Conservation (phyloP, 1,284 basidiomycete genomes). For the Malassezia globosa region DNA sequence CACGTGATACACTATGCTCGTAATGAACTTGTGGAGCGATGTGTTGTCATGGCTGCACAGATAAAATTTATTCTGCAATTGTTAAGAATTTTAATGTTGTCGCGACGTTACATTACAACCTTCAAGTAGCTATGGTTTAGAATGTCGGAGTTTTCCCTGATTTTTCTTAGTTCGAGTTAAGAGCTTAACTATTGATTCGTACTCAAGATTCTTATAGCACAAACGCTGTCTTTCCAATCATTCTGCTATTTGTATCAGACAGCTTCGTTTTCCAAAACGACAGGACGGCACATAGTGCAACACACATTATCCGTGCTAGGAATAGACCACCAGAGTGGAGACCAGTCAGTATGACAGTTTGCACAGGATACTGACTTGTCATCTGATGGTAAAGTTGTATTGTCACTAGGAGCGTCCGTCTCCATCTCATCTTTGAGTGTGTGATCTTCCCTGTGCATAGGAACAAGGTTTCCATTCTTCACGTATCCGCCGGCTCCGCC, state of each 20-base stretch:
- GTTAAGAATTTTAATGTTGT: too few relatives aligned
- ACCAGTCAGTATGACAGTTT: slow-evolving; percentile 9
- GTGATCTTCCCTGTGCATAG: slow-evolving; percentile 3
- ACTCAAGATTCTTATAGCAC: too few relatives aligned
- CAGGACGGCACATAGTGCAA: slow-evolving; percentile 8
- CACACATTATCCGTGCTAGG: neutral
- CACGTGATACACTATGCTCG: slow-evolving; percentile 9
- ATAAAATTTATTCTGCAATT: too few relatives aligned
- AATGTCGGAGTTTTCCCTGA: too few relatives aligned
- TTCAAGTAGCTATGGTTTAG: too few relatives aligned
- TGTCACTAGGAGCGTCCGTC: neutral
- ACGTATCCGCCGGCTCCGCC: slow-evolving; percentile 7
- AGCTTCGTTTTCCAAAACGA: neutral
- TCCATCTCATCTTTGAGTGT: neutral
- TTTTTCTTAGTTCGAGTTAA: too few relatives aligned
- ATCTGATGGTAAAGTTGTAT: neutral
- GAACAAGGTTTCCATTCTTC: neutral
- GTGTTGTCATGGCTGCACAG: too few relatives aligned
- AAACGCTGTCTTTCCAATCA: too few relatives aligned
- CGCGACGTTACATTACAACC: too few relatives aligned
- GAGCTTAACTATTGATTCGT: too few relatives aligned
- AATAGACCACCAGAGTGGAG: slow-evolving; percentile 15
- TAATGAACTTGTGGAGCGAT: too few relatives aligned
- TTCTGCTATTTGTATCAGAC: too few relatives aligned
- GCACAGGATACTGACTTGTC: neutral